Conservation (phyloP, 2,329 filamentous ascomycete species). For the Curvularia spicifera region DNA sequence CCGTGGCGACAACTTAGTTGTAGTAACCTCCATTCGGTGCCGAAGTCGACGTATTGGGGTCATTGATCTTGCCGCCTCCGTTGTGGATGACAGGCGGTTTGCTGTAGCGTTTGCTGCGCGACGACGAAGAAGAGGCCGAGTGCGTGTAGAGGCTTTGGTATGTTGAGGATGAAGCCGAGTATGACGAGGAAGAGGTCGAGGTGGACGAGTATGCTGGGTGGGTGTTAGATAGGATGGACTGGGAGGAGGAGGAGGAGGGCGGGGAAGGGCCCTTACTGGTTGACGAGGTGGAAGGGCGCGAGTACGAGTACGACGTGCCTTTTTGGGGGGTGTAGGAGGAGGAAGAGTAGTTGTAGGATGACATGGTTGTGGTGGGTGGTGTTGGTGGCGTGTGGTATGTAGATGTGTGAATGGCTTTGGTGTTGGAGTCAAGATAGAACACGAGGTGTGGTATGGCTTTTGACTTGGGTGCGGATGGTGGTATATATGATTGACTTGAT, state of each 20-base stretch:
- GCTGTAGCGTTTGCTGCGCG: conserved; percentile 34
- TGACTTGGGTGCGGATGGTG: not conserved
- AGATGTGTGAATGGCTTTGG: not conserved
- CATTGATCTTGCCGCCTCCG: conserved; percentile 37
- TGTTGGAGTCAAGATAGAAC: not conserved
- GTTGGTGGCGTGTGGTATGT: not conserved
- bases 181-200: conserved; percentile 17
- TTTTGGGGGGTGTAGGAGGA: conserved; percentile 1
- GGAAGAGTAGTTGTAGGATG: not conserved
- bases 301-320: conserved; percentile 19
- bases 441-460: not conserved
- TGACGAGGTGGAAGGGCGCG: conserved; percentile 18
- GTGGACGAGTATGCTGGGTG: conserved; percentile 36
- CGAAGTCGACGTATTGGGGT: conserved; percentile 39
- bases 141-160: conserved; percentile 38
- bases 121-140: conserved; percentile 2
- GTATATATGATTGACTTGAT: conserved; percentile 1
- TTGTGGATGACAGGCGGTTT: conserved; percentile 42
- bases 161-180: conserved; percentile 29
- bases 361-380: conserved; percentile 3
- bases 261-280: not conserved
- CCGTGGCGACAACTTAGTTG: conserved; percentile 17
- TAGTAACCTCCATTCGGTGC: conserved; percentile 42
- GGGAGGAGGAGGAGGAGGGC: not conserved
- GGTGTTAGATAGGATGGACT: conserved; percentile 26